A percentile compares a stretch with the other conserved stretches of the same genome.
Conservation (phyloP, 371 early-diverging fungal species). For the Mucor mucedo region DNA sequence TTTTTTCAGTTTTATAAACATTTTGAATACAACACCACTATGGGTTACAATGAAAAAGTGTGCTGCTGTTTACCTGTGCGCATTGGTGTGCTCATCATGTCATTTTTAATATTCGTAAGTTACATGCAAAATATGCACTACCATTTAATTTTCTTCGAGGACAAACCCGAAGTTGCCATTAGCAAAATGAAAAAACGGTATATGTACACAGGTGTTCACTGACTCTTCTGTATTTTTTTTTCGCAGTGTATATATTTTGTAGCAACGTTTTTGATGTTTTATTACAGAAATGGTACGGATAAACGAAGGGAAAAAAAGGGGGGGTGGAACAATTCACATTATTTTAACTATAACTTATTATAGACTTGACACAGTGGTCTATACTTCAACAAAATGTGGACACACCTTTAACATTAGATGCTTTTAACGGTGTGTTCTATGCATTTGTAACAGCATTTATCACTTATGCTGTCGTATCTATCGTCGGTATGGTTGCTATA, state of each 20-base stretch:
- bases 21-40: not conserved
- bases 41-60: constrained; percentile 21
- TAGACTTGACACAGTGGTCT: not conserved
- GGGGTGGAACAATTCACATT: not conserved
- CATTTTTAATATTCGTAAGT: constrained; percentile 32
- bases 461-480: constrained; percentile 25
- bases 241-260: not conserved
- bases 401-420: constrained; percentile 12
- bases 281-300: not conserved
- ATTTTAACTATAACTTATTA: not conserved
- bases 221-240: not conserved
- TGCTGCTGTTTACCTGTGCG: constrained; percentile 39
- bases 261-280: not conserved
- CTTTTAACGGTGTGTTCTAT: constrained; percentile 33
- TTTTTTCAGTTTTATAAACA: not conserved
- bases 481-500: constrained; percentile 27
- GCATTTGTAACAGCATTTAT: constrained; percentile 26
- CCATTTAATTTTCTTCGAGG: too few relatives aligned
- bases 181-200: not conserved
- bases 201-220: not conserved
- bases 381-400: constrained; percentile 3
- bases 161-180: not conserved
- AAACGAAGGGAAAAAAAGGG: not conserved
- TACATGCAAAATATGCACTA: too few relatives aligned
- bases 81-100: constrained; percentile 31